Percentiles rank a stretch among this genome's conserved stretches.
Evolutionary conservation across 148 eudicot genomes (phyloP).

Genomic region (Vaccinium macrocarpon): DNA sequence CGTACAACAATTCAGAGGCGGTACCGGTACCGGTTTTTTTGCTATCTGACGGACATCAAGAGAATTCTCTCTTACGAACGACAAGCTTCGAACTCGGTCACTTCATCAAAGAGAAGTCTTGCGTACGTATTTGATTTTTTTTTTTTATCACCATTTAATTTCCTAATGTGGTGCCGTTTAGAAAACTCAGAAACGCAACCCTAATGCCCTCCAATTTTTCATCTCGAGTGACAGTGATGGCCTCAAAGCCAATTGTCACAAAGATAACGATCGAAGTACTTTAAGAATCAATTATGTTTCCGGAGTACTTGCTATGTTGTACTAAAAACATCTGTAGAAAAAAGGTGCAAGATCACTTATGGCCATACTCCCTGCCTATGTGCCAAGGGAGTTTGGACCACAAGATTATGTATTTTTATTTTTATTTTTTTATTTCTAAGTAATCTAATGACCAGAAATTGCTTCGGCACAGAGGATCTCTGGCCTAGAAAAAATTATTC

Average conservation of each 20-base stretch:
- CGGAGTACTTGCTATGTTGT: not conserved
- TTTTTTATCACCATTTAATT: not conserved
- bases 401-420: no score
- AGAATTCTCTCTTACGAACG: not conserved
- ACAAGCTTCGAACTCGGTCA: not conserved
- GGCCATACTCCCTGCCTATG: no score
- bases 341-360: no score
- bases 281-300: not conserved
- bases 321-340: not conserved
- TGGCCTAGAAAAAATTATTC: not conserved
- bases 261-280: not conserved
- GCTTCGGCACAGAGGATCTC: no score
- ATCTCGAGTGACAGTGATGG: constrained; percentile 3
- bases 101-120: not conserved
- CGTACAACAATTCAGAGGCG: not conserved
- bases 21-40: not conserved
- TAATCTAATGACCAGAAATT: no score
- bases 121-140: not conserved
- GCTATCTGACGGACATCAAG: not conserved
- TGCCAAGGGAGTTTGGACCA: no score
- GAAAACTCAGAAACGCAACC: not conserved
- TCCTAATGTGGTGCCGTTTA: not conserved
- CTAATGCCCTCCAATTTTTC: not conserved
- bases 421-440: no score
- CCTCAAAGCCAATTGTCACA: not conserved